A percentile compares a stretch with the other conserved stretches of the same genome.
Conservation (phyloP, 441 rosid genomes). For the Adansonia madagascariensis region DNA sequence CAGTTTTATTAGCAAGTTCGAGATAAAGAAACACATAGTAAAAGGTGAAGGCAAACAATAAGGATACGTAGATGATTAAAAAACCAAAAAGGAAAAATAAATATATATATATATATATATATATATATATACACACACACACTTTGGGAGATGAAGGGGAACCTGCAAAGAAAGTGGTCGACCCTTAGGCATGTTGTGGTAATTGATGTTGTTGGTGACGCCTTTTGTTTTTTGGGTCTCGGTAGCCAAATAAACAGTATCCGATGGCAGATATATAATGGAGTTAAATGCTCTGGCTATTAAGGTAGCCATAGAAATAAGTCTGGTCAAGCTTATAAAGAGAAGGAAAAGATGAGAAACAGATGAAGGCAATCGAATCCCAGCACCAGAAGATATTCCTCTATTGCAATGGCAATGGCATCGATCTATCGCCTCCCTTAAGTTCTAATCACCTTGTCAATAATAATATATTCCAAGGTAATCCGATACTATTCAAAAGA, state of each 20-base stretch:
- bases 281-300: slow-evolving; percentile 53
- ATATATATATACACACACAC: no score
- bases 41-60: not conserved
- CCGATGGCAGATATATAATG: slow-evolving; percentile 52
- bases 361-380: slow-evolving; percentile 26
- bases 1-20: not conserved
- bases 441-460: slow-evolving; percentile 15
- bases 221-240: slow-evolving; percentile 32
- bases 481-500: slow-evolving; percentile 26
- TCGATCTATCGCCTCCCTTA: slow-evolving; percentile 45
- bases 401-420: slow-evolving; percentile 30
- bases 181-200: slow-evolving; percentile 59
- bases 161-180: slow-evolving; percentile 90
- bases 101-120: no score
- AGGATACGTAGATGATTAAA: not conserved
- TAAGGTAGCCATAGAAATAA: slow-evolving; percentile 45
- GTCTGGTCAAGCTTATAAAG: slow-evolving; percentile 29
- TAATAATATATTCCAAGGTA: slow-evolving; percentile 46
- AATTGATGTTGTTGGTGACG: slow-evolving; percentile 34
- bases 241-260: slow-evolving; percentile 58
- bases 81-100: not conserved
- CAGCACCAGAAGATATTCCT: slow-evolving; percentile 58
- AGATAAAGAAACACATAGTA: not conserved
- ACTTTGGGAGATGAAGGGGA: slow-evolving; percentile 31
- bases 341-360: slow-evolving; percentile 24